Conservation (phyloP, 2,329 filamentous ascomycete species). For the Fusarium heterosporum region DNA sequence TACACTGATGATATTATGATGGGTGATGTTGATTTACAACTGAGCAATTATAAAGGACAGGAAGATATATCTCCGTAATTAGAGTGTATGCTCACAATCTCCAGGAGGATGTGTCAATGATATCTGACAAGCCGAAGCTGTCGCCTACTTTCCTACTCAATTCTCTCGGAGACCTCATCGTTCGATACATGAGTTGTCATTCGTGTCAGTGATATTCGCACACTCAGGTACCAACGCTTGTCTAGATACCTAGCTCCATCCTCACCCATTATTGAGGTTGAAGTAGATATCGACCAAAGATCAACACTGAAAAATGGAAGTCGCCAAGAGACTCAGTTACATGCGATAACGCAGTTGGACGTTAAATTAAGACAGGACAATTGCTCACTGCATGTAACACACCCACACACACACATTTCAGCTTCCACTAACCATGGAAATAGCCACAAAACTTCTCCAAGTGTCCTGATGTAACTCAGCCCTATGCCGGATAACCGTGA, state of each 20-base stretch:
- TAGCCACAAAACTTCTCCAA: neutral
- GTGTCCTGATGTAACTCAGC: neutral
- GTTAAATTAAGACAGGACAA: slow-evolving; percentile 1
- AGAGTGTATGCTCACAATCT: neutral
- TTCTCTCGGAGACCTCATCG: neutral
- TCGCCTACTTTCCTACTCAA: neutral
- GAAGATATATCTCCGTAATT: neutral
- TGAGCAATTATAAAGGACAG: neutral
- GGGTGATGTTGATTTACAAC: neutral
- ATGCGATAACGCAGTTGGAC: neutral
- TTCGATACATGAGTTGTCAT: neutral
- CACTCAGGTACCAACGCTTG: neutral
- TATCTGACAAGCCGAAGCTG: too few species aligned
- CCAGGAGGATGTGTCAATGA: too few species aligned
- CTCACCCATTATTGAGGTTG: neutral
- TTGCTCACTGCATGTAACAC: slow-evolving; percentile 1
- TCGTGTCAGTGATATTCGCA: neutral
- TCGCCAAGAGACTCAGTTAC: neutral
- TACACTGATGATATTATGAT: neutral
- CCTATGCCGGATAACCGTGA: slow-evolving; percentile 7
- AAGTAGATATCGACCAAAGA: neutral
- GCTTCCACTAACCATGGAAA: neutral
- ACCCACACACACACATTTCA: neutral
- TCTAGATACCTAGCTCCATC: neutral
- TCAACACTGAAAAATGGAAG: neutral